Conservation (phyloP, 2,329 filamentous ascomycete species). For the Ilyonectria mors-panacis region DNA sequence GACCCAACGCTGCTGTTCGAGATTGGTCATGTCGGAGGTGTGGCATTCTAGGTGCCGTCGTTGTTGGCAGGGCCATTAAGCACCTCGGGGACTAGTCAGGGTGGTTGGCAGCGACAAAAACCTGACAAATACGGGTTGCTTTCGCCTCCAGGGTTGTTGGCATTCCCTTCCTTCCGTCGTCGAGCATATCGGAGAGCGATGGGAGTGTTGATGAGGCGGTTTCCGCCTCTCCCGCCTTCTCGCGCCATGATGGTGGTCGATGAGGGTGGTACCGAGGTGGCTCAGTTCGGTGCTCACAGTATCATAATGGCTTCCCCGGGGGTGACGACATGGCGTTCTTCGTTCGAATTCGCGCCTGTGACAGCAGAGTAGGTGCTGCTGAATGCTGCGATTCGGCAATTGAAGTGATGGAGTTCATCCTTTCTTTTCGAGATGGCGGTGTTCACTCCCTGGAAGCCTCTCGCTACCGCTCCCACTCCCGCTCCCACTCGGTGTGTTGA, state of each 20-base stretch:
- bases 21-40: conserved; percentile 61
- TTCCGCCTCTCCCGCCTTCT: conserved; percentile 43
- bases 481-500: conserved; percentile 53
- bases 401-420: conserved; percentile 64
- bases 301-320: conserved; percentile 55
- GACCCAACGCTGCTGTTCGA: conserved; percentile 61
- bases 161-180: conserved; percentile 49
- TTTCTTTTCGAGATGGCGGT: conserved; percentile 61
- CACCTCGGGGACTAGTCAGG: conserved; percentile 48
- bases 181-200: conserved; percentile 64
- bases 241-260: conserved; percentile 49
- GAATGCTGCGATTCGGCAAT: conserved; percentile 62
- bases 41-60: conserved; percentile 50
- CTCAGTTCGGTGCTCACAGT: conserved; percentile 46
- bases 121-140: conserved; percentile 46
- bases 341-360: conserved; percentile 56
- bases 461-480: conserved; percentile 64
- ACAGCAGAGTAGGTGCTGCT: conserved; percentile 53
- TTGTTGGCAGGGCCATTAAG: conserved; percentile 48
- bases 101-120: conserved; percentile 50
- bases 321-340: conserved; percentile 64
- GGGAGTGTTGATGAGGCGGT: conserved; percentile 57
- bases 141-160: conserved; percentile 39
- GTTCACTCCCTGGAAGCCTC: conserved; percentile 64
- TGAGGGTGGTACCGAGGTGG: conserved; percentile 46